Evolutionary conservation across 495 filamentous ascomycete genomes (phyloP), one percentile per base, ranked within the genome.

Genomic region (Talaromyces borbonicus): DNA sequence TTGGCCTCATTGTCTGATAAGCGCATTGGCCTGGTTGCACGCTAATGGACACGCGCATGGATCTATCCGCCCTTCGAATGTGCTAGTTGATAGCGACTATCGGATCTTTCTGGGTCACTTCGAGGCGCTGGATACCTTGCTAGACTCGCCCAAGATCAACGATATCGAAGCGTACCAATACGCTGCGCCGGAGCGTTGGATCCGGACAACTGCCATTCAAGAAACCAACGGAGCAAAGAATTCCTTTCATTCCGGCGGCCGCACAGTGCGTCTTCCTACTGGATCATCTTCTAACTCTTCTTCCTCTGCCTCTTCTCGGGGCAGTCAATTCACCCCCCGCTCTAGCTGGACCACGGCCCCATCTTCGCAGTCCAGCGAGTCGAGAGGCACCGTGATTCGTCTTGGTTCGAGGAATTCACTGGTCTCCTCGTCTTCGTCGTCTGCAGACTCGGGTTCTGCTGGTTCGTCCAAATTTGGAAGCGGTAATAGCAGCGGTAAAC

Each of bases 91-190:
- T 52, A 57, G 68, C 40, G 68, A 81, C 27, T 84, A 85, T 53
- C 68, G 74, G 29, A 79, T 94, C 43, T 84, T 79, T 54, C 78
- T 92, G 30, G 73, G 80, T 25, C 87, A 93, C 54, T 84, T 78
- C 53, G 78, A 81, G 37, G 77, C 73, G 8, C 60, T 85, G 60
- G 67, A 79, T 61, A 66, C 77, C 23, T 56, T 79, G 67, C 60
- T 69, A 49, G 52, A 73, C 51, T 57, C 70, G 43, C 57, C 65
- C 37, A 60, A 76, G 63, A 55, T 73, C 26, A 62, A 79, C 45
- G 86, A 90, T 50, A 80, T 81, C 26, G 90, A 97, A 56, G 72
- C 74, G 26, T 95, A 95, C 65, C 83, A 93, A 50, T 92, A 95
- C 54, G 82, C 83, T 1, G 80, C 90, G 2, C 90, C 90, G 3